These are phyloP conservation scores for Pseudocercospora vitis DNA, from an alignment of 2,329 filamentous ascomycete genomes.

Conservation along the genomic window DNA sequence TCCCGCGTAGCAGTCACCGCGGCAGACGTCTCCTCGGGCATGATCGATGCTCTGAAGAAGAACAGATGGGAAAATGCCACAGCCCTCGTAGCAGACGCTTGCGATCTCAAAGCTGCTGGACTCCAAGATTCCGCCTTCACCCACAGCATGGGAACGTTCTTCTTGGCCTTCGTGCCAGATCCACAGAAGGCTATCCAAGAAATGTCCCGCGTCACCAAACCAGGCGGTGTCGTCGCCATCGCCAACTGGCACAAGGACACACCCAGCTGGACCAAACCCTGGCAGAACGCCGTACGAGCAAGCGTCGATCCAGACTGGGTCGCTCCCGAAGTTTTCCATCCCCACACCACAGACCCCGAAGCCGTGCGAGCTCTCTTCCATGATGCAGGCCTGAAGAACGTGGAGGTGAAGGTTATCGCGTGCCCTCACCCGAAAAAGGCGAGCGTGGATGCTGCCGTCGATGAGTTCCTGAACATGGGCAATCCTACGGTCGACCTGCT, in stretches of 20 bases:
- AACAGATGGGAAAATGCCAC: conserved; percentile 9
- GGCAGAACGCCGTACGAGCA: conserved; percentile 14
- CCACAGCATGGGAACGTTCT: conserved; percentile 14
- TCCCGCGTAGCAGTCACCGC: conserved; percentile 12
- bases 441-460: conserved; percentile 10
- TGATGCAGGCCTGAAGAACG: neutral
- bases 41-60: conserved; percentile 11
- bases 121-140: conserved; percentile 11
- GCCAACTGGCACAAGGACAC: conserved; percentile 11
- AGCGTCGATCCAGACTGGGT: conserved; percentile 4
- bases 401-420: conserved; percentile 5
- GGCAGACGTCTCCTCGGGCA: conserved; percentile 14
- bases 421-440: conserved; percentile 13
- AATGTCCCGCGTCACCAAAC: conserved; percentile 37
- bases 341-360: neutral
- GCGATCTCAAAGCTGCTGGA: conserved; percentile 10
- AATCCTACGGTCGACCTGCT: conserved; percentile 12
- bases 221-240: conserved; percentile 36
- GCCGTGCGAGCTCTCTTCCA: conserved; percentile 7
- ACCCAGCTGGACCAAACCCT: conserved; percentile 5
- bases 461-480: conserved; percentile 18
- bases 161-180: conserved; percentile 22
- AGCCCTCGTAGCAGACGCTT: conserved; percentile 13
- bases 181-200: conserved; percentile 32
- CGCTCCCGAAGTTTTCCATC: conserved; percentile 13